Conservation (phyloP, 495 filamentous ascomycete genomes). For the Penicillium manginii region DNA sequence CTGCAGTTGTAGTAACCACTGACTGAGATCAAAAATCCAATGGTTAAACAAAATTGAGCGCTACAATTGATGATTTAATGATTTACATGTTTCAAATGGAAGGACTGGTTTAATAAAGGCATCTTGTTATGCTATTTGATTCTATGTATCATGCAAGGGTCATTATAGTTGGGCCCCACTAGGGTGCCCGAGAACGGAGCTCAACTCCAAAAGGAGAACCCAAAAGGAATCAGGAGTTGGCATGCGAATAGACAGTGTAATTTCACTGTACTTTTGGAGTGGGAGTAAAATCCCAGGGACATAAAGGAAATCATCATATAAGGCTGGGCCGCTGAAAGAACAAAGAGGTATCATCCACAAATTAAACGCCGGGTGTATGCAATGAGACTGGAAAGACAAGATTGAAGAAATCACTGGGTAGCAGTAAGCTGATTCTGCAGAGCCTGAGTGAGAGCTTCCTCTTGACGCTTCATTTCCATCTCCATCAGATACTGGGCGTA, state of each 20-base stretch:
- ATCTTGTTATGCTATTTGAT: slow-evolving; percentile 13
- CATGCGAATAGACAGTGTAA: slow-evolving; percentile 10
- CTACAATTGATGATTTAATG: neutral
- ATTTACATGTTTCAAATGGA: neutral
- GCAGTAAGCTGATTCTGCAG: slow-evolving; percentile 41
- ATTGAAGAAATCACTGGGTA: slow-evolving; percentile 29
- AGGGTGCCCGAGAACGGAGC: slow-evolving; percentile 8
- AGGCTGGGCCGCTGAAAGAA: slow-evolving; percentile 12
- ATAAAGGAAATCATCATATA: slow-evolving; percentile 12
- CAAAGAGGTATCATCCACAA: slow-evolving; percentile 26
- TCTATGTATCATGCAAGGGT: slow-evolving; percentile 22
- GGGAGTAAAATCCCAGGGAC: slow-evolving; percentile 3
- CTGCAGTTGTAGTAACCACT: too few species aligned
- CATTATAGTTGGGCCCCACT: slow-evolving; percentile 23
- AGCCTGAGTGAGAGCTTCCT: slow-evolving; percentile 57
- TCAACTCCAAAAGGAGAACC: slow-evolving; percentile 18
- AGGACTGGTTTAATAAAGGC: neutral
- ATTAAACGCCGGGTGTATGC: slow-evolving; percentile 28
- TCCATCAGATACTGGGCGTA: slow-evolving; percentile 84
- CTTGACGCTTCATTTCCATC: slow-evolving; percentile 72
- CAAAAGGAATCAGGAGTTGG: slow-evolving; percentile 2
- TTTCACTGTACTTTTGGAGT: slow-evolving; percentile 11
- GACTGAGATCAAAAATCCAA: too few species aligned
- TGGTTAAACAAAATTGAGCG: too few species aligned
- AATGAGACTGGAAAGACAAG: slow-evolving; percentile 12